Conservation (phyloP, 441 rosid genomes). For the Croton setiger region DNA sequence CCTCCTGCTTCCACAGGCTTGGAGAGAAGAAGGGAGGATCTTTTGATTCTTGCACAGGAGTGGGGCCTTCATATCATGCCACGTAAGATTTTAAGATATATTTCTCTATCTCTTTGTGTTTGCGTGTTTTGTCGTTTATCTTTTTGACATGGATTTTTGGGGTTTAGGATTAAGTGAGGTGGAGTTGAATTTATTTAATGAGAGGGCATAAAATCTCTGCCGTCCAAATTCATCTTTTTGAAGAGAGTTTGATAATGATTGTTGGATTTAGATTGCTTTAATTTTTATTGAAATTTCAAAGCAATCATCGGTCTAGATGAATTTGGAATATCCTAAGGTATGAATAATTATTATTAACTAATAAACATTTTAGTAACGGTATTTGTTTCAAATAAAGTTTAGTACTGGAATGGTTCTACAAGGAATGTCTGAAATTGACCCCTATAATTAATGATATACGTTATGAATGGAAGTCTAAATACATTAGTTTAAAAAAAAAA, state of each 20-base stretch:
- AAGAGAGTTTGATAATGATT: not conserved
- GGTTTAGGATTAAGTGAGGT: not conserved
- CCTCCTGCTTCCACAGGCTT: slow-evolving; percentile 51
- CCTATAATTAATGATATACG: too few species aligned
- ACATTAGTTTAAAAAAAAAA: too few species aligned
- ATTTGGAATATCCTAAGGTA: not conserved
- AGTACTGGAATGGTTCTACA: too few species aligned
- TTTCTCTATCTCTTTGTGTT: slow-evolving; percentile 29
- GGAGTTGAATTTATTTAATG: not conserved
- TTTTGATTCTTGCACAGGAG: not conserved
- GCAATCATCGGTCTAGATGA: not conserved
- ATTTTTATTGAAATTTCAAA: not conserved
- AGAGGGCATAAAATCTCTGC: not conserved
- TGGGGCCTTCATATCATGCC: slow-evolving; percentile 42
- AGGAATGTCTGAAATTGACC: too few species aligned
- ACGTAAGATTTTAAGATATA: slow-evolving; percentile 60
- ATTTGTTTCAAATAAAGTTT: too few species aligned
- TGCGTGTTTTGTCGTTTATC: slow-evolving; percentile 1
- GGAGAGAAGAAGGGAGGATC: slow-evolving; percentile 12
- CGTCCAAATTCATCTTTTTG: not conserved
- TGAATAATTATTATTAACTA: too few species aligned
- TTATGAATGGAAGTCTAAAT: too few species aligned
- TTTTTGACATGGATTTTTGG: not conserved
- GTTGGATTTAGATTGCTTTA: not conserved
- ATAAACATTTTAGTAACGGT: too few species aligned